Percentiles rank a stretch among this genome's conserved stretches.
Conservation (phyloP, 805 yeast species). For the Saccharomyces cerevisiae region DNA sequence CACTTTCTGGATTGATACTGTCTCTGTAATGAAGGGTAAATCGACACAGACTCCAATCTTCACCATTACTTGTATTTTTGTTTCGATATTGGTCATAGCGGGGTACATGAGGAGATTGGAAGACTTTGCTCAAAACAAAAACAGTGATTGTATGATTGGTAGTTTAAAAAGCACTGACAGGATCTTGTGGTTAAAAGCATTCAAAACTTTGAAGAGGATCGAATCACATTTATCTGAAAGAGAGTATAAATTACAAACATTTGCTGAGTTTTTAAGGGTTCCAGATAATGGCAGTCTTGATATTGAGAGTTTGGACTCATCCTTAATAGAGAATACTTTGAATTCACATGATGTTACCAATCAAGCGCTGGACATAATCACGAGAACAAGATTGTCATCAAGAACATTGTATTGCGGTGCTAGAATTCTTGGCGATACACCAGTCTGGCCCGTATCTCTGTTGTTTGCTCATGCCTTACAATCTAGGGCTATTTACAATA, state of each 20-base stretch:
- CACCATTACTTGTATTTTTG: slow-evolving; percentile 59
- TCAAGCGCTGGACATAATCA: slow-evolving; percentile 41
- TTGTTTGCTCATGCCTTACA: slow-evolving; percentile 72
- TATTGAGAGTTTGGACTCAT: slow-evolving; percentile 40
- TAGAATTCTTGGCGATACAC: slow-evolving; percentile 70
- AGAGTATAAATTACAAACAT: slow-evolving; percentile 43
- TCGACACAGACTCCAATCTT: slow-evolving; percentile 50
- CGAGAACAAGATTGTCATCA: slow-evolving; percentile 41
- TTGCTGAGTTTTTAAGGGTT: slow-evolving; percentile 48
- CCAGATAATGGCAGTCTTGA: slow-evolving; percentile 57
- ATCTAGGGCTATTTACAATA: slow-evolving; percentile 43
- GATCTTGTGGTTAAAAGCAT: slow-evolving; percentile 58
- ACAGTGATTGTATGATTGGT: slow-evolving; percentile 13
- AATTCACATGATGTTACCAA: slow-evolving; percentile 37
- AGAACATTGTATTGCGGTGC: slow-evolving; percentile 61
- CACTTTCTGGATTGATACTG: slow-evolving; percentile 64
- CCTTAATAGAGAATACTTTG: slow-evolving; percentile 39
- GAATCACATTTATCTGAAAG: slow-evolving; percentile 49
- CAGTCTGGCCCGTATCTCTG: slow-evolving; percentile 75
- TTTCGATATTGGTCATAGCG: slow-evolving; percentile 52
- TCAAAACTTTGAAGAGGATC: slow-evolving; percentile 49
- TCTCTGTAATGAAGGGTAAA: slow-evolving; percentile 47
- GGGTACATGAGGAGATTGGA: slow-evolving; percentile 31
- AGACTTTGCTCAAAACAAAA: slow-evolving; percentile 9
- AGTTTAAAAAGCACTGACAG: slow-evolving; percentile 42